Conservation (phyloP, 1,284 basidiomycete species). For the Cryptococcus depauperatus region DNA sequence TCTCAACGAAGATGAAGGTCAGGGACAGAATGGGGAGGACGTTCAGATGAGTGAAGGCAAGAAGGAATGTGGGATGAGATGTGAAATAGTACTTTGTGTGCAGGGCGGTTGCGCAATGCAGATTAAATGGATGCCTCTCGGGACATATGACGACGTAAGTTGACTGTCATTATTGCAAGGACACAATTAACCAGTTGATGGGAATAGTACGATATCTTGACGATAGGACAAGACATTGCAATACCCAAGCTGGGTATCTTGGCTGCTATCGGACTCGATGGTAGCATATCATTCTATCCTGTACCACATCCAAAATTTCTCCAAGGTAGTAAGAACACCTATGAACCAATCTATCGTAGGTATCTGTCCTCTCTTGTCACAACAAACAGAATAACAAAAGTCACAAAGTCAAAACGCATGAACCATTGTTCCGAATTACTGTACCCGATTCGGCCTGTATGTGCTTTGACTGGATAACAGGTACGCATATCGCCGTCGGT, state of each 20-base stretch:
- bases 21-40: conserved; percentile 1
- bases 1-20: not conserved
- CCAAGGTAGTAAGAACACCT: no score
- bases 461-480: conserved; percentile 78
- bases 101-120: conserved; percentile 66
- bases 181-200: not conserved
- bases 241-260: conserved; percentile 70
- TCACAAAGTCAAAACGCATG: conserved; percentile 45
- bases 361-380: no score
- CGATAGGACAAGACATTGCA: not conserved
- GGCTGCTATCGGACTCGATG: conserved; percentile 74
- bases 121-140: conserved; percentile 81
- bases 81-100: conserved; percentile 53
- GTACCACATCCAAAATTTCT: conserved; percentile 59
- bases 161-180: not conserved
- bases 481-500: conserved; percentile 66
- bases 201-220: conserved; percentile 11
- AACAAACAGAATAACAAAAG: no score
- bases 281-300: conserved; percentile 62
- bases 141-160: conserved; percentile 56
- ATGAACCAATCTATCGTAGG: conserved; percentile 28
- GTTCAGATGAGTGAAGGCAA: conserved; percentile 8
- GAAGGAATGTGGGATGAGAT: conserved; percentile 16
- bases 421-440: conserved; percentile 61
- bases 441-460: conserved; percentile 63